Percentiles rank a stretch among this genome's conserved stretches.
Conservation (phyloP, 208 protist species). For the Leishmania mexicana region DNA sequence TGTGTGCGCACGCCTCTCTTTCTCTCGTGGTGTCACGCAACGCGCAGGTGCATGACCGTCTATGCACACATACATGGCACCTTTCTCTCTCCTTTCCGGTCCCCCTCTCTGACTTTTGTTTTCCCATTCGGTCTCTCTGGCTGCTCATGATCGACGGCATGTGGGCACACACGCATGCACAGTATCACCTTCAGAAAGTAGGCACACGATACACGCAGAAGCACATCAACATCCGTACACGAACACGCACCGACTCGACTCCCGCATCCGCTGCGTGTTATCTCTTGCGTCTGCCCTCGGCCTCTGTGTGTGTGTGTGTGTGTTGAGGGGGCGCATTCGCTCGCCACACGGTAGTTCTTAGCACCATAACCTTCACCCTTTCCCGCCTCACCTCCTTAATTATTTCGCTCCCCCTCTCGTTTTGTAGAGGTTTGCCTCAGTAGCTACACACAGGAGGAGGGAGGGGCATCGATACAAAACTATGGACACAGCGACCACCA, state of each 20-base stretch:
- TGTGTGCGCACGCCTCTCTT: too few species aligned
- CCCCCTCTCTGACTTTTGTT: background rate
- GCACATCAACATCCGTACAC: background rate
- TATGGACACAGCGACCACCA: constrained; percentile 38
- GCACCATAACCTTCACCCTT: too few species aligned
- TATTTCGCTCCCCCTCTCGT: background rate
- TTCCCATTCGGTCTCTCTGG: background rate
- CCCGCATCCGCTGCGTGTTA: background rate
- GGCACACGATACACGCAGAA: background rate
- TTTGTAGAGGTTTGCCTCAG: background rate
- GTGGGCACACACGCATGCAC: background rate
- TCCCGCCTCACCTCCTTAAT: background rate
- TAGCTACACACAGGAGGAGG: background rate
- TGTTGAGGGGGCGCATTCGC: background rate
- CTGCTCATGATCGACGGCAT: background rate
- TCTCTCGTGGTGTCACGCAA: background rate
- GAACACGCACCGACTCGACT: background rate
- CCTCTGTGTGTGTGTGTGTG: background rate
- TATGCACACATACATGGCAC: background rate
- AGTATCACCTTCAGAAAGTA: background rate
- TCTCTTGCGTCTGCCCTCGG: background rate
- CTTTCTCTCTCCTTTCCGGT: background rate
- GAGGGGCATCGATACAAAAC: background rate
- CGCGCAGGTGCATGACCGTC: background rate
- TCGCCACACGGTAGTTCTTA: too few species aligned